Base-by-base conservation (phyloP, 352 stramenopile genomes). In the Globisporangium uncinulatum region DNA sequence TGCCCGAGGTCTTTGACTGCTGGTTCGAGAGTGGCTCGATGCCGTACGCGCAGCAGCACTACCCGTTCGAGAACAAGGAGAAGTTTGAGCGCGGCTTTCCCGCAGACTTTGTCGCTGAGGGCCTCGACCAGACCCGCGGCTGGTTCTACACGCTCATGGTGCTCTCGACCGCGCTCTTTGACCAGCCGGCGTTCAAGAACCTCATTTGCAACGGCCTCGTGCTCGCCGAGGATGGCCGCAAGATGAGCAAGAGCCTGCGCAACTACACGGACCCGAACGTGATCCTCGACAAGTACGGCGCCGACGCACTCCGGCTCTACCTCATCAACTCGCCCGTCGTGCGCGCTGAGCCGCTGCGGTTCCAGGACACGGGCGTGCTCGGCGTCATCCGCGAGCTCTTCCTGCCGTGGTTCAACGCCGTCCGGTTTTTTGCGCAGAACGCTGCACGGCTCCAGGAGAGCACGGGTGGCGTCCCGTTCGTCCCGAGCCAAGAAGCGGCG, bases 71-170 rank as follows among this genome's bases (percentile, higher is more conserved):
- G 69, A 99, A 99, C 79, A 98, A 99, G 76, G 90, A 97, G 20
- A 85, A 91, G 61, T 99, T 99, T 66, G 89, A 99, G 66, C 79
- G 87, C 0, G 86, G 85, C 52, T 99, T 99, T 71, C 97, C 97
- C 0, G 97, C 97, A 17, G 96, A 99, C 69, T 99, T 99, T 57
- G 98, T 99, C 65, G 97, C 97, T 21, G 97, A 99, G 79, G 97
- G 97, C 20, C 87, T 99, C 14, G 97, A 99, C 77, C 97, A 99
- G 76, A 99, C 97, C 13, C 94, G 97, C 70, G 97, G 97, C 42
- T 99, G 97, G 97, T 99, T 99, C 81, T 99, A 99, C 80, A 99
- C 97, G 10, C 81, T 99, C 6, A 99, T 99, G 96, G 97, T 99
- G 37, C 79, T 99, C 15, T 98, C 94, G 6, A 99, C 97, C 29